phyloP scores from a whole-genome alignment of 495 filamentous ascomycete genomes.

The Bacidia gigantensis region DNA sequence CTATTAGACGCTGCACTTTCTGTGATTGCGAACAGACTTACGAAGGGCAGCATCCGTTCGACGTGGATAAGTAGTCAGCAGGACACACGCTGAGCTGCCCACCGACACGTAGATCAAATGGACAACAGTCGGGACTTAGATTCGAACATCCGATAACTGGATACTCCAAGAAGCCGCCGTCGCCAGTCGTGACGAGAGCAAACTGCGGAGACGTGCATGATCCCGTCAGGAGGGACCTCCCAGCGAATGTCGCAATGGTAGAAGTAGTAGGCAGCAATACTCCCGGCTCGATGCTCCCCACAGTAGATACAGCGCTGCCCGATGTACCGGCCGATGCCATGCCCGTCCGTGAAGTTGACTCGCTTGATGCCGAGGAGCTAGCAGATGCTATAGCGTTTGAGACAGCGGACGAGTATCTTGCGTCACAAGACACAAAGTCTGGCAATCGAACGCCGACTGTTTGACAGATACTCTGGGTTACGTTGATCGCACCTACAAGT shows the following conservation, averaged over 20 bases:
- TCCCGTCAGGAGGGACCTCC: constrained; percentile 14
- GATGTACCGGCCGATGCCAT: not conserved
- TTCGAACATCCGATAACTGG: constrained; percentile 18
- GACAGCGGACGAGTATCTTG: constrained; percentile 7
- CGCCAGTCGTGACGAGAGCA: constrained; percentile 10
- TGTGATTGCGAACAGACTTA: constrained; percentile 7
- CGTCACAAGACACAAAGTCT: constrained; percentile 8
- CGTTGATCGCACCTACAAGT: constrained; percentile 12
- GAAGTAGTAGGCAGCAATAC: constrained; percentile 11
- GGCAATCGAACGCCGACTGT: constrained; percentile 18
- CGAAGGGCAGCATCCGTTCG: constrained; percentile 20
- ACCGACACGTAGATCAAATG: constrained; percentile 11
- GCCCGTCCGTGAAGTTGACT: not conserved
- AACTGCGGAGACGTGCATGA: constrained; percentile 16
- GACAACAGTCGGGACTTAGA: constrained; percentile 17
- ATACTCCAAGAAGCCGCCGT: constrained; percentile 17
- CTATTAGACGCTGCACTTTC: not conserved
- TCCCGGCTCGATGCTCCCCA: constrained; percentile 7
- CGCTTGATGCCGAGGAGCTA: not conserved
- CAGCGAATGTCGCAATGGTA: constrained; percentile 15
- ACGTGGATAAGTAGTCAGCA: constrained; percentile 16
- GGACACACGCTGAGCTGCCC: constrained; percentile 18
- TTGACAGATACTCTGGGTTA: constrained; percentile 13
- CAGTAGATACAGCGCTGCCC: not conserved
- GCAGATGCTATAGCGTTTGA: constrained; percentile 1